Base-by-base conservation (phyloP, 2,329 filamentous ascomycete genomes). In the Polytolypa hystricis region DNA sequence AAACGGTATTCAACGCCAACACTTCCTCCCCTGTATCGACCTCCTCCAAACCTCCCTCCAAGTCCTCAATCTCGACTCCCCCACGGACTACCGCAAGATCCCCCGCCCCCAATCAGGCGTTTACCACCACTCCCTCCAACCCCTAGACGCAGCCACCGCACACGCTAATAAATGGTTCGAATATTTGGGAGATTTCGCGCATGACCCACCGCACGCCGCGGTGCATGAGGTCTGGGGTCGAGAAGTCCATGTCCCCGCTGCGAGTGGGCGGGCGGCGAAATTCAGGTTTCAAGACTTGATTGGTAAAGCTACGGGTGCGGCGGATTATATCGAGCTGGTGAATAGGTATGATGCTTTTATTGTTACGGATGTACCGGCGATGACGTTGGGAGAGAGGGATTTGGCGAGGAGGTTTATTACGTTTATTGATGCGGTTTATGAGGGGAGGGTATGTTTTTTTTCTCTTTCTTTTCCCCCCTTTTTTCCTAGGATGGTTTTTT, bases 81-180 rank as follows among this genome's bases (percentile, higher is more conserved):
- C 81, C 4, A 98, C 87, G 25, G 91, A 98, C 62, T 98, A 98
- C 66, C 84, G 91, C 52, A 96, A 95, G 61, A 93, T 98, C 39
- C 85, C 89, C 1, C 77, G 91, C 1, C 91, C 91, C 2, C 81
- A 87, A 0, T 93, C 85, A 0, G 89, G 84, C 25, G 91, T 98
- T 12, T 98, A 96, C 61, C 84, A 96, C 65, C 79, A 85, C 40
- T 82, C 85, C 0, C 76, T 96, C 65, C 79, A 85, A 40, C 83
- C 85, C 0, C 76, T 96, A 2, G 86, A 89, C 57, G 78, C 81
- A 35, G 87, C 91, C 3, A 60, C 72, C 8, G 75, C 76, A 1
- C 91, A 98, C 55, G 84, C 86, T 11, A 77, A 94, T 48, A 89
- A 89, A 58, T 98, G 91, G 91, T 95, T 96, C 65, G 75, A 77